Base-by-base conservation (phyloP, 805 yeast species). In the Kregervanrija delftensis region DNA sequence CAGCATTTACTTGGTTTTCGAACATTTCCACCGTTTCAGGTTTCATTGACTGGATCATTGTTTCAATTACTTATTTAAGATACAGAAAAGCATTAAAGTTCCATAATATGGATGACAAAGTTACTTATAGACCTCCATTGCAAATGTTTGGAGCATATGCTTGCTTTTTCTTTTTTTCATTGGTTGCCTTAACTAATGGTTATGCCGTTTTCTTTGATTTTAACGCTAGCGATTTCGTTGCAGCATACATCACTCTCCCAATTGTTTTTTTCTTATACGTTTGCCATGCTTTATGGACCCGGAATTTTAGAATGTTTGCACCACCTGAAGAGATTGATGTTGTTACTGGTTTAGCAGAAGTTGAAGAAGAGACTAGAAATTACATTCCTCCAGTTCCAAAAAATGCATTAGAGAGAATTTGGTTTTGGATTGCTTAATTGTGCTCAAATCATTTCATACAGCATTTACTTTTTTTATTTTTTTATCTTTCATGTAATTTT, bases 1-100 rank as follows among this genome's bases (percentile, higher is more conserved):
- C 69, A 31, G 76, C 83, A 30, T 86, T 86, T 68, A 66, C 74
- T 22, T 81, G 87, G 87, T 72, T 81, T 45, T 68, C 82, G 14
- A 81, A 81, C 59, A 74, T 82, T 51, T 72, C 82, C 30, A 79
- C 86, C 31, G 76, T 81, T 41, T 77, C 86, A 3, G 86, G 86
- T 11, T 81, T 81, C 63, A 58, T 81, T 40, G 74, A 83, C 30
- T 81, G 88, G 88, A 59, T 77, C 35, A 63, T 73, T 44, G 72
- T 77, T 36, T 61, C 74, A 14, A 59, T 72, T 40, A 77, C 86
- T 10, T 79, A 79, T 58, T 41, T 77, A 17, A 69, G 86, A 58
- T 82, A 75, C 74, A 77, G 86, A 63, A 77, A 74, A 55, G 90
- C 87, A 9, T 70, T 83, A 43, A 50, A 55, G 4, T 74, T 58